Evolutionary conservation across 495 filamentous ascomycete species (phyloP).

Genomic region (Baudoinia panamericana): DNA sequence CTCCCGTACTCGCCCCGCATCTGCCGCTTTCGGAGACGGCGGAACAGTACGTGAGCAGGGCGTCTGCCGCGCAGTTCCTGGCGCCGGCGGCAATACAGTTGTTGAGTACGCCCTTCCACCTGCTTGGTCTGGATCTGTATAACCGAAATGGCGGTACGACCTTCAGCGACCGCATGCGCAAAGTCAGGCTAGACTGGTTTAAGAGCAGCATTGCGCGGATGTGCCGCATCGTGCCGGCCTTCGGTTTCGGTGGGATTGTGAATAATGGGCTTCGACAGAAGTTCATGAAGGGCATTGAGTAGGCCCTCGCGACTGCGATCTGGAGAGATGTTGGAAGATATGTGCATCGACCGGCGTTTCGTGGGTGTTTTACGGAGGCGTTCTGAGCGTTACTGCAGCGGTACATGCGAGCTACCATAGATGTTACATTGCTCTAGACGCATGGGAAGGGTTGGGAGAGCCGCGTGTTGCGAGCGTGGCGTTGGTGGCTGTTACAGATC

Average conservation of each 20-base stretch:
- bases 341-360: too few species aligned
- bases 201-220: conserved; percentile 68
- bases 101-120: conserved; percentile 71
- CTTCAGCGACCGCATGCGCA: conserved; percentile 46
- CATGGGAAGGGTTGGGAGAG: too few species aligned
- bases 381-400: too few species aligned
- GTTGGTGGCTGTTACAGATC: too few species aligned
- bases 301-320: background rate
- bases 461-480: too few species aligned
- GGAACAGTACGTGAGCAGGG: conserved; percentile 40
- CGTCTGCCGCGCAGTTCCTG: conserved; percentile 62
- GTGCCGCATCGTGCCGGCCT: conserved; percentile 84
- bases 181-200: conserved; percentile 63
- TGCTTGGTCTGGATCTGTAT: conserved; percentile 80
- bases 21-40: conserved; percentile 32
- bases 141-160: conserved; percentile 42
- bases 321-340: too few species aligned
- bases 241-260: conserved; percentile 83
- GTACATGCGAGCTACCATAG: too few species aligned
- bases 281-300: conserved; percentile 42
- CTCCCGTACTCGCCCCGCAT: conserved; percentile 56
- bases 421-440: too few species aligned
- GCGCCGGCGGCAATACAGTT: conserved; percentile 74
- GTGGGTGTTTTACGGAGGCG: too few species aligned
- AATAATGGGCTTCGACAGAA: conserved; percentile 58